Percentiles rank a stretch among this genome's conserved stretches.
Conservation (phyloP, 306 rosid genomes). For the Alnus rubra region DNA sequence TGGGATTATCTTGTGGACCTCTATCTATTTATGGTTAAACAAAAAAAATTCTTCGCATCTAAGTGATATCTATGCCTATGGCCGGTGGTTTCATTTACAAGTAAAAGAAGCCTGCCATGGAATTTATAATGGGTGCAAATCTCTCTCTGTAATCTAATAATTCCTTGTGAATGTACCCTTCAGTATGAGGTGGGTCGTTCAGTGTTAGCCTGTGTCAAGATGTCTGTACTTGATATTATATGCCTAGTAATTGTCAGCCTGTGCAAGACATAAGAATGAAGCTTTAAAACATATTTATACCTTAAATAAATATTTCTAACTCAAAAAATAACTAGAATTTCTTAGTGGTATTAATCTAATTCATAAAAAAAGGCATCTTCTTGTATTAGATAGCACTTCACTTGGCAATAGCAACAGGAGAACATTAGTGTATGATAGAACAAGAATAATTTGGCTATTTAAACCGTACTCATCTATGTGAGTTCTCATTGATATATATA, state of each 20-base stretch:
- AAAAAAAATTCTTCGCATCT: background rate
- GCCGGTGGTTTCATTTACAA: constrained; percentile 1
- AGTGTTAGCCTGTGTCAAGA: no score
- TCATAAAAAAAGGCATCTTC: background rate
- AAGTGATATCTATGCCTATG: constrained; percentile 4
- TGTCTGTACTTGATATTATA: no score
- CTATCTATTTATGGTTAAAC: background rate
- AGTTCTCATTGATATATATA: no score
- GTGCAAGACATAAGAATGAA: no score
- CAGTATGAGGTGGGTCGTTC: no score
- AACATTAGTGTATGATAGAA: background rate
- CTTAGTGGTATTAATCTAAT: background rate
- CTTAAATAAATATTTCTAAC: background rate
- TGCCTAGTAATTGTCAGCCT: no score
- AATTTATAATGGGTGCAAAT: background rate
- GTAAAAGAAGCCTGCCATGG: constrained; percentile 4
- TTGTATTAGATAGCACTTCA: background rate
- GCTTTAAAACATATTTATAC: background rate
- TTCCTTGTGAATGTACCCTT: background rate
- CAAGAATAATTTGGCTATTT: no score
- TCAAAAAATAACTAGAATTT: background rate
- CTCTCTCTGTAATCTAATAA: background rate
- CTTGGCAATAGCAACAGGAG: background rate
- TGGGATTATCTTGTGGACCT: background rate
- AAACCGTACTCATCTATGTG: no score